Conservation (phyloP, 345 rosid genomes). For the Arabidopsis suecica region DNA sequence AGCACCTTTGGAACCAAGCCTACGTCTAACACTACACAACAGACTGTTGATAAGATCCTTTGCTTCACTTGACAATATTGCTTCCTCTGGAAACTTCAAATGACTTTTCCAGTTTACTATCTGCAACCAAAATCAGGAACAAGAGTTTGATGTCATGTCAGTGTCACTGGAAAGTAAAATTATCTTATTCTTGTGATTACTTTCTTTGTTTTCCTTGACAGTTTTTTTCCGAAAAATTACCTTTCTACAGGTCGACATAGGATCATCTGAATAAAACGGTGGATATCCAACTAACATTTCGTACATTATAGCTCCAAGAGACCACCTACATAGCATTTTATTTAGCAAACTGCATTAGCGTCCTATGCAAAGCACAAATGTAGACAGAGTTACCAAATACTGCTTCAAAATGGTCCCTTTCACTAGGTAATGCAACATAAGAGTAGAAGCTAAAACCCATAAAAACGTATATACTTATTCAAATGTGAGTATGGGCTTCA, state of each 20-base stretch:
- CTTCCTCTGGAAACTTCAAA: constrained; percentile 98
- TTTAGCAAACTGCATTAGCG: constrained; percentile 21
- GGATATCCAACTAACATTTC: constrained; percentile 99
- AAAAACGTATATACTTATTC: neutral
- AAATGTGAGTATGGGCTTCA: neutral
- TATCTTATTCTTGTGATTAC: too few relatives aligned
- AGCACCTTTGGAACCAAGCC: constrained; percentile 89
- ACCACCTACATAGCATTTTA: constrained; percentile 75
- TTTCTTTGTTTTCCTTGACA: neutral
- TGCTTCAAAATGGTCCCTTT: constrained; percentile 4
- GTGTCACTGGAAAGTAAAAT: neutral
- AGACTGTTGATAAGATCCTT: constrained; percentile 79
- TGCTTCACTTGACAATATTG: constrained; percentile 77
- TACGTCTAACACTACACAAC: constrained; percentile 83
- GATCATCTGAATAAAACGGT: constrained; percentile 98
- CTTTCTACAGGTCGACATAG: constrained; percentile 96
- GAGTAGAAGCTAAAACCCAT: constrained; percentile 14
- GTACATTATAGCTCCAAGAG: constrained; percentile 95
- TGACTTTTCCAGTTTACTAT: constrained; percentile 97
- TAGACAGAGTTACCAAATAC: neutral
- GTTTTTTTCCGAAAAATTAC: constrained; percentile 38
- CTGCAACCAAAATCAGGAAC: constrained; percentile 47
- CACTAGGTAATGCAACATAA: neutral
- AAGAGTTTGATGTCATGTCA: constrained; percentile 1
- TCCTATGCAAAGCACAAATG: constrained; percentile 11